phyloP scores from a whole-genome alignment of 2,329 filamentous ascomycete species.

The Huntiella decipiens region DNA sequence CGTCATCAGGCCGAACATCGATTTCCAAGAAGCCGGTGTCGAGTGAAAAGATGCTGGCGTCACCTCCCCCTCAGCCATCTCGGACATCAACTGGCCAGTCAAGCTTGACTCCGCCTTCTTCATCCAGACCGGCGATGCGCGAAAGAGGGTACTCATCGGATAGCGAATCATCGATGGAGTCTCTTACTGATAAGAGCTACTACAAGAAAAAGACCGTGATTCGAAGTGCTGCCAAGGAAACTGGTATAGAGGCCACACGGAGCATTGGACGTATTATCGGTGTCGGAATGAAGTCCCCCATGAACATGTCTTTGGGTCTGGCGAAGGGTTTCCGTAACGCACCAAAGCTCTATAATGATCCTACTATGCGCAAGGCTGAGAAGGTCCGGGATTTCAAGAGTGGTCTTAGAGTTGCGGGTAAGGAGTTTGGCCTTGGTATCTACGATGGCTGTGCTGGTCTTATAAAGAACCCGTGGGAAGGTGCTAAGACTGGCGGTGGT shows the following conservation, averaged over 20 bases:
- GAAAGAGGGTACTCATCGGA: not conserved
- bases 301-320: conserved; percentile 68
- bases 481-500: conserved; percentile 26
- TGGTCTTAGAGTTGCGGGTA: conserved; percentile 59
- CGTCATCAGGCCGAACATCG: too few species aligned
- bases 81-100: too few species aligned
- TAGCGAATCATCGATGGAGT: not conserved
- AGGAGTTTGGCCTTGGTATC: conserved; percentile 58
- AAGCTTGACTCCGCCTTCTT: not conserved
- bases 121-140: not conserved
- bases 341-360: conserved; percentile 68
- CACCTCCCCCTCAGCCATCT: not conserved
- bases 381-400: conserved; percentile 62
- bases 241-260: conserved; percentile 27
- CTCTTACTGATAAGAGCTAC: not conserved
- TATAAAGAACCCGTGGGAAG: conserved; percentile 57
- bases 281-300: conserved; percentile 59
- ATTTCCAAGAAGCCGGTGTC: not conserved
- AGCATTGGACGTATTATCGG: conserved; percentile 53
- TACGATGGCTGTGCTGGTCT: conserved; percentile 70
- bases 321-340: conserved; percentile 80
- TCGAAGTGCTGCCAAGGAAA: conserved; percentile 15
- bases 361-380: conserved; percentile 57
- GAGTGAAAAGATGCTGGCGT: not conserved
- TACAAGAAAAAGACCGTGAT: not conserved